Conservation (phyloP, 768 basidiomycete genomes). For the Lactarius quietus region DNA sequence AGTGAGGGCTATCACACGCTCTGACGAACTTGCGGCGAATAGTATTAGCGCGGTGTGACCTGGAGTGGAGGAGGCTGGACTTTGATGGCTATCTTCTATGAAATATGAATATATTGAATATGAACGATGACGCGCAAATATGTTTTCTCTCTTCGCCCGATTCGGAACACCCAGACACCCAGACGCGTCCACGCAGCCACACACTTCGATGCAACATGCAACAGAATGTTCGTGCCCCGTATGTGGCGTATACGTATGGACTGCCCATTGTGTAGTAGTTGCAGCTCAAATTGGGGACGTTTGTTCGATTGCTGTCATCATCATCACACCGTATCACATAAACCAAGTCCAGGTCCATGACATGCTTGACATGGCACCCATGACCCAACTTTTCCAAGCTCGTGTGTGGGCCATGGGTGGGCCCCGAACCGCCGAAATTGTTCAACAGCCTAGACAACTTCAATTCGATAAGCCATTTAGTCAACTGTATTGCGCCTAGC, state of each 20-base stretch:
- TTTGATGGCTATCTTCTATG: background rate
- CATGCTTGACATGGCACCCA: background rate
- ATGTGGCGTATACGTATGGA: background rate
- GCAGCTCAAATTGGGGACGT: background rate
- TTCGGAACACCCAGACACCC: background rate
- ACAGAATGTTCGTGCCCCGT: background rate
- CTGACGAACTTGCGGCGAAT: background rate
- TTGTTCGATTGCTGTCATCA: background rate
- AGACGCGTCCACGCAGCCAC: background rate
- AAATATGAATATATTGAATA: background rate
- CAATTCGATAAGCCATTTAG: background rate
- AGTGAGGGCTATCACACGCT: conserved; percentile 11
- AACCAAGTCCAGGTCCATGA: background rate
- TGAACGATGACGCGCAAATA: background rate
- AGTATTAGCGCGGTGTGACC: background rate
- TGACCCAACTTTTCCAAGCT: background rate
- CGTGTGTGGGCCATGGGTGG: no score
- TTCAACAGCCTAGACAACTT: background rate
- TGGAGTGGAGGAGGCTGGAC: conserved; percentile 2
- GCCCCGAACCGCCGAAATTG: background rate
- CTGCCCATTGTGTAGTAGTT: background rate
- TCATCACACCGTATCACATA: background rate
- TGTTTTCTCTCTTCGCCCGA: background rate
- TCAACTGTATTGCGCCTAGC: background rate
- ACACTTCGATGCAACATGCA: background rate